Percentiles rank a stretch among this genome's conserved stretches.
Conservation (phyloP, 2,329 filamentous ascomycete genomes). For the Aspergillus sp. region DNA sequence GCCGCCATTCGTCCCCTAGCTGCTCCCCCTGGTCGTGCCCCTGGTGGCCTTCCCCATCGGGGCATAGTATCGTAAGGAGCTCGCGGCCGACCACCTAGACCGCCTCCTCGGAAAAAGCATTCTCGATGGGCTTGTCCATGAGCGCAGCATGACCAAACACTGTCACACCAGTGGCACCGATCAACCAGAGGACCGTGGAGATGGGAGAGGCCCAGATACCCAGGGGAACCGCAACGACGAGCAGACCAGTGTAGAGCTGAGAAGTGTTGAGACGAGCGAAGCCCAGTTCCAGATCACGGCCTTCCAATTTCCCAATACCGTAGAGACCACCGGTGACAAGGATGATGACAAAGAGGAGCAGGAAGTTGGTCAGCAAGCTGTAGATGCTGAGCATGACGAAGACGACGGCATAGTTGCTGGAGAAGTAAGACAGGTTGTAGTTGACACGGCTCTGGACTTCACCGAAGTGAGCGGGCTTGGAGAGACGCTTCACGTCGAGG, state of each 20-base stretch:
- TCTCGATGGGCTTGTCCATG: conserved; percentile 98
- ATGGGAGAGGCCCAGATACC: conserved; percentile 81
- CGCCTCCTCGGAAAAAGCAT: conserved; percentile 99
- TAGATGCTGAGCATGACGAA: conserved; percentile 96
- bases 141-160: conserved; percentile 92
- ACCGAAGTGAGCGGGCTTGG: conserved; percentile 84
- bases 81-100: conserved; percentile 99
- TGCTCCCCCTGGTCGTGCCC: conserved; percentile 65
- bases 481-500: conserved; percentile 89
- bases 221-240: conserved; percentile 76
- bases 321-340: conserved; percentile 81
- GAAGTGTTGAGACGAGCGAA: conserved; percentile 76
- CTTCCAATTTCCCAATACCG: conserved; percentile 82
- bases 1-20: conserved; percentile 43
- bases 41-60: conserved; percentile 99
- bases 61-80: conserved; percentile 76
- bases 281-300: conserved; percentile 80
- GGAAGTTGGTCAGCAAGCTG: conserved; percentile 78
- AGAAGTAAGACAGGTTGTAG: conserved; percentile 96
- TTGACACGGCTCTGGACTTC: conserved; percentile 89
- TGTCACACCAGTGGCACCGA: conserved; percentile 87
- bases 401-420: conserved; percentile 93
- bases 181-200: conserved; percentile 82
- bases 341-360: conserved; percentile 86
- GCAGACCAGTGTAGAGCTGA: conserved; percentile 85